Evolutionary conservation across 2,329 filamentous ascomycete species (phyloP).

Genomic region (Curvularia hawaiiensis): DNA sequence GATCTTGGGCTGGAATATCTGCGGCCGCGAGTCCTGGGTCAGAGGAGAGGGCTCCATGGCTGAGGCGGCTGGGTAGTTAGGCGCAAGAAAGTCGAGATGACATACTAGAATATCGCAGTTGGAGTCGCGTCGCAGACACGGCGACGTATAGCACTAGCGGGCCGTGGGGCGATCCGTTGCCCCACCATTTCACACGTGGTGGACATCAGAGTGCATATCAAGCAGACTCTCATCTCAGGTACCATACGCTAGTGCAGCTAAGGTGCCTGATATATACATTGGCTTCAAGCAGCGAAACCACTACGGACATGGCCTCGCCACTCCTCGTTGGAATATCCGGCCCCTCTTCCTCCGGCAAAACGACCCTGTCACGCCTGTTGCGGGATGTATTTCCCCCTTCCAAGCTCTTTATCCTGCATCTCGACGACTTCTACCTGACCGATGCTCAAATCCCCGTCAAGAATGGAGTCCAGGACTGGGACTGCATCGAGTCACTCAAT

Average conservation of each 20-base stretch:
- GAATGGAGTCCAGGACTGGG: constrained; percentile 79
- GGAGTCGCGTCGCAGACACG: constrained; percentile 7
- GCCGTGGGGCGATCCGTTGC: constrained; percentile 16
- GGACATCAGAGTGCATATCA: neutral
- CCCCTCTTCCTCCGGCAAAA: constrained; percentile 92
- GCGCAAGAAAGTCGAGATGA: neutral
- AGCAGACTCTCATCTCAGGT: neutral
- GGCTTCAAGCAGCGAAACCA: neutral
- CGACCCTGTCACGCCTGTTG: constrained; percentile 84
- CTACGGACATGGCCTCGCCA: constrained; percentile 29
- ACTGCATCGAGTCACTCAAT: constrained; percentile 80
- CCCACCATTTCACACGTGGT: constrained; percentile 17
- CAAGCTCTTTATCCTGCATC: constrained; percentile 79
- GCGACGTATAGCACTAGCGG: constrained; percentile 5
- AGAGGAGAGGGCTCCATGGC: constrained; percentile 88
- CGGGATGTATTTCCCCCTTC: constrained; percentile 73
- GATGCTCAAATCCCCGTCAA: constrained; percentile 69
- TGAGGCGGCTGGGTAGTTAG: neutral
- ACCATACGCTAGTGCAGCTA: neutral
- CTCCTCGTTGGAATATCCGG: constrained; percentile 84
- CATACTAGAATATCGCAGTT: neutral
- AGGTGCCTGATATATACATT: neutral
- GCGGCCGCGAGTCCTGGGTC: constrained; percentile 87
- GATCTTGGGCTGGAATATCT: constrained; percentile 93
- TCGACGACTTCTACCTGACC: constrained; percentile 93